A percentile compares a stretch with the other conserved stretches of the same genome.
These are phyloP conservation scores for Myochromella boudieri DNA, from an alignment of 768 basidiomycete species.

Conservation along the genomic window DNA sequence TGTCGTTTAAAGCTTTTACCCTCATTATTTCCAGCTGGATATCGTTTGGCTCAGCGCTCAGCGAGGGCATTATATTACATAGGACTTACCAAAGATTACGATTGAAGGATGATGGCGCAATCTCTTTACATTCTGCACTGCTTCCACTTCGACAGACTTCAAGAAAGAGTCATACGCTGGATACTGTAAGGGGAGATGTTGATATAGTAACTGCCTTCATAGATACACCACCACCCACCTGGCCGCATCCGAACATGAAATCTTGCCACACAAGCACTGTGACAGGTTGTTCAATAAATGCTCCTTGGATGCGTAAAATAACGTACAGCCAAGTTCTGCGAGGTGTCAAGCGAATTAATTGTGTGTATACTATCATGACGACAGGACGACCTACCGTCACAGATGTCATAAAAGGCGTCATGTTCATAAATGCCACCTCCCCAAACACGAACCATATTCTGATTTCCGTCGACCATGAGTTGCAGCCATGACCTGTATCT, in stretches of 20 bases:
- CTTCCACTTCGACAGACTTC: constrained; percentile 73
- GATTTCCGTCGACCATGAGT: constrained; percentile 85
- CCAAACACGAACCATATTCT: constrained; percentile 93
- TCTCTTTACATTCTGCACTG: constrained; percentile 79
- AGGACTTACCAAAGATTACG: constrained; percentile 74
- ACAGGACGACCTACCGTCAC: constrained; percentile 54
- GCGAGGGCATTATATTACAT: background rate
- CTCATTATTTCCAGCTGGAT: constrained; percentile 79
- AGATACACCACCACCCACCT: constrained; percentile 41
- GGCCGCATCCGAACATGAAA: constrained; percentile 95
- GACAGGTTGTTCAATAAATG: no score
- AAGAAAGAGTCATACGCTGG: constrained; percentile 85
- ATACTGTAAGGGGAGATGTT: constrained; percentile 47
- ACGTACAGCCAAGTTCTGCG: constrained; percentile 65
- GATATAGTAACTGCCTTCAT: background rate
- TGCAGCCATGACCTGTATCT: constrained; percentile 82
- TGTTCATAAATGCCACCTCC: constrained; percentile 90
- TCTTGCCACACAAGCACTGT: constrained; percentile 93
- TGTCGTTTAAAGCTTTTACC: constrained; percentile 30
- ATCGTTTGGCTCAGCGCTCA: background rate
- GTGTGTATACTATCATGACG: background rate
- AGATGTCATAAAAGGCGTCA: constrained; percentile 81
- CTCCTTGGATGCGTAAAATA: no score
- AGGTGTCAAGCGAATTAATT: background rate
- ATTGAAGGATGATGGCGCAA: constrained; percentile 86